Evolutionary conservation across 2,329 filamentous ascomycete genomes (phyloP).

Genomic region (Trichoderma aggressivum): DNA sequence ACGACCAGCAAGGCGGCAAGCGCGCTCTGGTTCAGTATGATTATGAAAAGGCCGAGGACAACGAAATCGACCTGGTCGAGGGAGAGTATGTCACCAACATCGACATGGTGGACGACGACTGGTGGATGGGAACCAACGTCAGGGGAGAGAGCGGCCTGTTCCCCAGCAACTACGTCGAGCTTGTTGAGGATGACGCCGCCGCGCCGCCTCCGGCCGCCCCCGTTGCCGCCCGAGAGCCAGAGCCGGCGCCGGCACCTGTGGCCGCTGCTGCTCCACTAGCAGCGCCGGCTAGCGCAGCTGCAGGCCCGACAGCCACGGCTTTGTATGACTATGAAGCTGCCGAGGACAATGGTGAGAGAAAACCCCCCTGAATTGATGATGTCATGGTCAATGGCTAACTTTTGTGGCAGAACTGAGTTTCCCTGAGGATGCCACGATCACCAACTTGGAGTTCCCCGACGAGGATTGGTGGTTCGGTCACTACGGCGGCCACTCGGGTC

Average conservation of each 20-base stretch:
- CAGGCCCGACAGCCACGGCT: constrained; percentile 71
- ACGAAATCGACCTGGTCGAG: constrained; percentile 88
- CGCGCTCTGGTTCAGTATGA: constrained; percentile 85
- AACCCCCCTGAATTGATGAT: not conserved
- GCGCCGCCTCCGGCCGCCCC: constrained; percentile 34
- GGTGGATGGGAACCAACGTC: constrained; percentile 95
- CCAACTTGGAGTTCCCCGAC: constrained; percentile 87
- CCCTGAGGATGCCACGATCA: constrained; percentile 81
- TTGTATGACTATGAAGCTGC: constrained; percentile 96
- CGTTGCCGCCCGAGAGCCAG: constrained; percentile 25
- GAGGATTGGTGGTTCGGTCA: constrained; percentile 98
- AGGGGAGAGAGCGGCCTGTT: constrained; percentile 85
- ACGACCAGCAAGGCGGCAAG: constrained; percentile 50
- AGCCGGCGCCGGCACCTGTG: constrained; percentile 34
- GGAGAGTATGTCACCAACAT: constrained; percentile 87
- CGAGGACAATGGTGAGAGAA: constrained; percentile 71
- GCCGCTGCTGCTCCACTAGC: constrained; percentile 35
- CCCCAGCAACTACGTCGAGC: constrained; percentile 94
- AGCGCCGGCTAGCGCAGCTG: constrained; percentile 37
- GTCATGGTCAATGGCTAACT: constrained; percentile 23
- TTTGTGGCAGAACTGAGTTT: constrained; percentile 66
- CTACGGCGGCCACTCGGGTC: constrained; percentile 72
- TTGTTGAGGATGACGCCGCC: constrained; percentile 60
- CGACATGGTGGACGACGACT: constrained; percentile 96
- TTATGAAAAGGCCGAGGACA: constrained; percentile 96